phyloP scores from a whole-genome alignment of 2,329 filamentous ascomycete species.

The Colletotrichum melonis region DNA sequence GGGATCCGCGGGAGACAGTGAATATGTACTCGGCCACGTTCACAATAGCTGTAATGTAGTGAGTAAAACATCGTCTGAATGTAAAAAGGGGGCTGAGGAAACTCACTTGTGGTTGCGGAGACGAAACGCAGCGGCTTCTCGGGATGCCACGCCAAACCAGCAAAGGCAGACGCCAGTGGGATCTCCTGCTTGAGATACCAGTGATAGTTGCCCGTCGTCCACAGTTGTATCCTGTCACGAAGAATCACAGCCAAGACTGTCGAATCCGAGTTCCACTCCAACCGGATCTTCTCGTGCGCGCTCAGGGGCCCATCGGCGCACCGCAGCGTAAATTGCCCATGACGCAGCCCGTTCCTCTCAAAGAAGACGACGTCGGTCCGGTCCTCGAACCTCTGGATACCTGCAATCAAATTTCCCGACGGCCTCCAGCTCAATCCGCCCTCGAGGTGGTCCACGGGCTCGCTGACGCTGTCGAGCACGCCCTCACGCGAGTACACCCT shows the following conservation, averaged over 20 bases:
- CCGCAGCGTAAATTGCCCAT: constrained; percentile 90
- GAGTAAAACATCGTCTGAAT: not conserved
- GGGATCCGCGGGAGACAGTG: constrained; percentile 75
- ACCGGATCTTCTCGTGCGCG: constrained; percentile 67
- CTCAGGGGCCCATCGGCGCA: constrained; percentile 67
- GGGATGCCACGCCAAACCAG: constrained; percentile 79
- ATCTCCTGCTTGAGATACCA: constrained; percentile 98
- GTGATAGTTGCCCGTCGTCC: constrained; percentile 98
- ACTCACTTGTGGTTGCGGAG: constrained; percentile 62
- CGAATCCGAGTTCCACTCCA: constrained; percentile 94
- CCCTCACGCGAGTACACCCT: constrained; percentile 93
- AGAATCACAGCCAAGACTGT: constrained; percentile 88
- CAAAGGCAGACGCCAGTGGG: constrained; percentile 49
- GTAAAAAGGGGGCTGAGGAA: not conserved
- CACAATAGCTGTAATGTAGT: constrained; percentile 54
- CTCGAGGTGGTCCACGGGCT: constrained; percentile 94
- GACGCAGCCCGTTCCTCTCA: constrained; percentile 95
- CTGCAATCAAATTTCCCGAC: constrained; percentile 89
- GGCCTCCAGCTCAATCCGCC: constrained; percentile 91
- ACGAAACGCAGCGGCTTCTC: constrained; percentile 82
- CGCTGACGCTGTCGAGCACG: constrained; percentile 90
- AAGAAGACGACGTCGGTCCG: constrained; percentile 92
- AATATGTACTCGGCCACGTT: constrained; percentile 76
- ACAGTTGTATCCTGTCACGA: constrained; percentile 83
- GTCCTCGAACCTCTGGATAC: constrained; percentile 77